phyloP scores from a whole-genome alignment of 2,329 filamentous ascomycete genomes.

The Aschersonia sp. region DNA sequence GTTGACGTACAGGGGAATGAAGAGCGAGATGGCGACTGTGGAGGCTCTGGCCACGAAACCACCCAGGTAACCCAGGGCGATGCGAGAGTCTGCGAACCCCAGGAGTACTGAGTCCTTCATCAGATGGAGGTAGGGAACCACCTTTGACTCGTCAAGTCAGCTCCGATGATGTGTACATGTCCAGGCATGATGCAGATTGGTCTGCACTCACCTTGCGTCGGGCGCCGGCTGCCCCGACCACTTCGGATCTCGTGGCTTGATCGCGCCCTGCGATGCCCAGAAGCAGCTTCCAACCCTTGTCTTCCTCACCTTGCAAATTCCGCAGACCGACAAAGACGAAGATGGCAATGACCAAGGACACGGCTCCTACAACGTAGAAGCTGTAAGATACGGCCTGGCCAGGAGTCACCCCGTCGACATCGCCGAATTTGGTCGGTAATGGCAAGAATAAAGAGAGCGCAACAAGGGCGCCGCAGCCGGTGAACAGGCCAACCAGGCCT shows the following conservation, averaged over 20 bases:
- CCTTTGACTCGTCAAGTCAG: slow-evolving; percentile 10
- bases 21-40: slow-evolving; percentile 87
- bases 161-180: neutral
- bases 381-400: slow-evolving; percentile 64
- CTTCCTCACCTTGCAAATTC: slow-evolving; percentile 55
- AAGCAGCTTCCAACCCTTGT: slow-evolving; percentile 54
- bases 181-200: neutral
- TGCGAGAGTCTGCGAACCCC: slow-evolving; percentile 61
- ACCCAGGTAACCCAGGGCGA: slow-evolving; percentile 78
- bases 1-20: slow-evolving; percentile 87
- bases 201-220: slow-evolving; percentile 12
- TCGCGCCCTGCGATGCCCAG: slow-evolving; percentile 24
- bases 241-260: slow-evolving; percentile 6
- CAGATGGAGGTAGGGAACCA: slow-evolving; percentile 44
- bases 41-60: slow-evolving; percentile 92
- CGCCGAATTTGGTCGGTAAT: slow-evolving; percentile 64
- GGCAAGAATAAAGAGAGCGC: slow-evolving; percentile 74
- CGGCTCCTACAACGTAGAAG: slow-evolving; percentile 70
- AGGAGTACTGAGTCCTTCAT: slow-evolving; percentile 50
- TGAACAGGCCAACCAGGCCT: slow-evolving; percentile 82
- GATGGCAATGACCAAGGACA: slow-evolving; percentile 58
- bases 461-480: slow-evolving; percentile 79
- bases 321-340: slow-evolving; percentile 69
- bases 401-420: slow-evolving; percentile 55
- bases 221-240: slow-evolving; percentile 6